Conservation (phyloP, 2,329 filamentous ascomycete species). For the Colletotrichum scovillei region DNA sequence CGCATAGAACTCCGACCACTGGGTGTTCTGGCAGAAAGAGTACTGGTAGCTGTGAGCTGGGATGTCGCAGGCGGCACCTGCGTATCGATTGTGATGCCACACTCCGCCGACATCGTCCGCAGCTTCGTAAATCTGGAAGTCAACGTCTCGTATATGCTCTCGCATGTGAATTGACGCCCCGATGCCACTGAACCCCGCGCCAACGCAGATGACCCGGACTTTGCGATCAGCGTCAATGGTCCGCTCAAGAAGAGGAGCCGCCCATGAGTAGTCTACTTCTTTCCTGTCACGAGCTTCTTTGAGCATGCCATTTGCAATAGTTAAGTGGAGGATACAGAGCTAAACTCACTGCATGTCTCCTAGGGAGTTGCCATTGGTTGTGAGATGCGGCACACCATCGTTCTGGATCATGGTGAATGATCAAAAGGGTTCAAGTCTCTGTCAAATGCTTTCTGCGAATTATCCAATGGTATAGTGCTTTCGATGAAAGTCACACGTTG, state of each 20-base stretch:
- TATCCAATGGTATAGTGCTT: too few species aligned
- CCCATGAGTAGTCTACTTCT: not conserved
- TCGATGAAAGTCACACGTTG: too few species aligned
- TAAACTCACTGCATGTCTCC: not conserved
- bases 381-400: not conserved
- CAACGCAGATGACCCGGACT: not conserved
- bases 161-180: not conserved
- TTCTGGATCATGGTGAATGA: not conserved
- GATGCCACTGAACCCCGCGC: not conserved
- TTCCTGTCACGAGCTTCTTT: not conserved
- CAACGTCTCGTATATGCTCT: constrained; percentile 24
- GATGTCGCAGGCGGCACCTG: constrained; percentile 39
- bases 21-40: constrained; percentile 1
- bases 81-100: constrained; percentile 40
- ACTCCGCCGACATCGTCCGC: constrained; percentile 39
- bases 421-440: not conserved
- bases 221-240: not conserved
- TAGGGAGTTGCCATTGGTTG: not conserved
- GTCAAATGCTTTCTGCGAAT: not conserved
- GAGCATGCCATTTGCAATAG: not conserved
- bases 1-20: constrained; percentile 18
- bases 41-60: constrained; percentile 38
- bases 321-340: fast-evolving
- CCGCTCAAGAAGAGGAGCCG: not conserved
- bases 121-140: constrained; percentile 42